Evolutionary conservation across 1,284 basidiomycete species (phyloP).

Genomic region (Coniophora puteana): DNA sequence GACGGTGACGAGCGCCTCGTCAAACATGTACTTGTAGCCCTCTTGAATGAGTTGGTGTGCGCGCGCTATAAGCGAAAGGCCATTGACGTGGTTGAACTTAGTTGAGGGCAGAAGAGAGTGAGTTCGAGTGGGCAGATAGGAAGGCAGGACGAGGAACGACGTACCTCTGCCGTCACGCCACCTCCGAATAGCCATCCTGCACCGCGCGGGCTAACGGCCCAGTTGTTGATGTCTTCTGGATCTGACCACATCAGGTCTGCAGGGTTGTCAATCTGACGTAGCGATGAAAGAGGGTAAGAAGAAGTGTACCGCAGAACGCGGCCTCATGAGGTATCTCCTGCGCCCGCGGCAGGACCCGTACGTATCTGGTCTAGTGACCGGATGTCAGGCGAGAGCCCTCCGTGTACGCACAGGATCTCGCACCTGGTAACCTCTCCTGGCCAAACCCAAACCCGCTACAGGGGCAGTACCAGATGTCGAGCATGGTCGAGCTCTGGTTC

Average conservation of each 20-base stretch:
- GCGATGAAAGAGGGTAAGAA: neutral
- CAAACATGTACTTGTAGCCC: slow-evolving; percentile 98
- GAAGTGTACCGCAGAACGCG: slow-evolving; percentile 86
- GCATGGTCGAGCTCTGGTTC: slow-evolving; percentile 49
- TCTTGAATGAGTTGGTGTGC: slow-evolving; percentile 97
- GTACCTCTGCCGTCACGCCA: slow-evolving; percentile 80
- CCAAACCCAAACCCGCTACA: slow-evolving; percentile 55
- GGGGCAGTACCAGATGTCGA: slow-evolving; percentile 53
- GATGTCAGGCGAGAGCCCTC: slow-evolving; percentile 90
- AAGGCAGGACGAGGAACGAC: neutral
- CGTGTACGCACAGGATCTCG: slow-evolving; percentile 90
- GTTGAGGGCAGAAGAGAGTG: slow-evolving; percentile 1
- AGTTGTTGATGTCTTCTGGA: slow-evolving; percentile 93
- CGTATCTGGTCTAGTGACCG: slow-evolving; percentile 91
- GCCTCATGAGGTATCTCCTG: slow-evolving; percentile 98
- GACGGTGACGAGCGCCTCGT: slow-evolving; percentile 91
- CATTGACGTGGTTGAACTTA: slow-evolving; percentile 92
- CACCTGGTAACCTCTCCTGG: slow-evolving; percentile 50
- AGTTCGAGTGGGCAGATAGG: neutral
- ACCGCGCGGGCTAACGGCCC: slow-evolving; percentile 93
- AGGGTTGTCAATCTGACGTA: too few species aligned
- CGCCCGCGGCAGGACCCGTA: slow-evolving; percentile 82
- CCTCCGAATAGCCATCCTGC: slow-evolving; percentile 96
- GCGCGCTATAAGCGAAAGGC: slow-evolving; percentile 79
- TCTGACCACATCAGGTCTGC: slow-evolving; percentile 97